These are phyloP conservation scores for Thoreauomyces humboldtii DNA, from an alignment of 192 early-diverging fungal species.

Conservation along the genomic window DNA sequence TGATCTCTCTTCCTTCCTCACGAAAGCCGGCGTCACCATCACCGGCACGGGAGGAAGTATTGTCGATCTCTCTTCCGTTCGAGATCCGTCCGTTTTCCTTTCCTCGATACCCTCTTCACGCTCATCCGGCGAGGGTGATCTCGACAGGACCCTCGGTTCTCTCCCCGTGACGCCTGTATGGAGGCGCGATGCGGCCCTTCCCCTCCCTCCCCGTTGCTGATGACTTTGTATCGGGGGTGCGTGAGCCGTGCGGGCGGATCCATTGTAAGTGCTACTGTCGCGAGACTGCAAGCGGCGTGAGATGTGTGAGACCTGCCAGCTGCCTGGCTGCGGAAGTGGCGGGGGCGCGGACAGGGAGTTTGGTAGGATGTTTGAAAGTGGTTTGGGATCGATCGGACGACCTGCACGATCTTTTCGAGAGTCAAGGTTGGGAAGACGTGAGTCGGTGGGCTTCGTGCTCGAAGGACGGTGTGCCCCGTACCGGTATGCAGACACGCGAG, in stretches of 20 bases:
- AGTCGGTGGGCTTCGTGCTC: not conserved
- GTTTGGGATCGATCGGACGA: conserved; percentile 3
- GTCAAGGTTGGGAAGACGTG: not conserved
- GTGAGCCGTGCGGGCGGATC: too few relatives aligned
- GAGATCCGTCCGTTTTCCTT: too few relatives aligned
- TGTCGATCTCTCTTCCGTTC: too few relatives aligned
- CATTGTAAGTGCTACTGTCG: too few relatives aligned
- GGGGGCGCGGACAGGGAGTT: not conserved
- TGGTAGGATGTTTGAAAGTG: not conserved
- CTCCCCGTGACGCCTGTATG: not conserved
- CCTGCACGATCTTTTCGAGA: conserved; percentile 3
- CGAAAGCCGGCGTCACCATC: not conserved
- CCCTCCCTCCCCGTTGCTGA: not conserved
- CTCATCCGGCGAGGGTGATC: not conserved
- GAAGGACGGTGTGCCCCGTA: not conserved
- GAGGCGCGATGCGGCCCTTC: not conserved
- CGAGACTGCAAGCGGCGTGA: not conserved
- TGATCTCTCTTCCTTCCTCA: not conserved
- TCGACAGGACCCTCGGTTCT: not conserved
- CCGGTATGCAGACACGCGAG: conserved; percentile 28
- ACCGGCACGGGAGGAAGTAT: not conserved
- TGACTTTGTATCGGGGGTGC: too few relatives aligned
- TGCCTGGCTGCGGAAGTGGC: not conserved
- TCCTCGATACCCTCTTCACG: too few relatives aligned
- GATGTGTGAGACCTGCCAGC: conserved; percentile 3